Evolutionary conservation across 2,329 filamentous ascomycete genomes (phyloP).

Genomic region (Botryotinia calthae): DNA sequence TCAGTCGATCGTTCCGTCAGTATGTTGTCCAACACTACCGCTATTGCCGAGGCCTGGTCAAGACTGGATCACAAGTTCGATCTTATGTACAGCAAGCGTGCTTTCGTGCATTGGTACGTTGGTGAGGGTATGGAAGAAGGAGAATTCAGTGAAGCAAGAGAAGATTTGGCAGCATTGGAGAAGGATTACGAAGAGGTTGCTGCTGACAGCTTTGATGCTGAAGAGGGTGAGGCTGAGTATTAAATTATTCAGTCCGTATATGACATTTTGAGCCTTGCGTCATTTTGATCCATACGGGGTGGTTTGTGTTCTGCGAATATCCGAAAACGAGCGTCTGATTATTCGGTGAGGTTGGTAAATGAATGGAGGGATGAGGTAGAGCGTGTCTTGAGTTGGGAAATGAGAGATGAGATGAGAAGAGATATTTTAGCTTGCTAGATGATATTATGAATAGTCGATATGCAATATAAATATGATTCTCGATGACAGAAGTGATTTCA

Average conservation of each 20-base stretch:
- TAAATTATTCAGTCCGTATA: slow-evolving; percentile 25
- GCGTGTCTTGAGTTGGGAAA: neutral
- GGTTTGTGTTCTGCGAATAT: slow-evolving; percentile 22
- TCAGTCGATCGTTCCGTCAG: slow-evolving; percentile 53
- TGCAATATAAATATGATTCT: slow-evolving; percentile 8
- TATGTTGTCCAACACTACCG: slow-evolving; percentile 67
- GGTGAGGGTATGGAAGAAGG: slow-evolving; percentile 70
- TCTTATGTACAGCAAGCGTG: slow-evolving; percentile 67
- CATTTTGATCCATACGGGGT: slow-evolving; percentile 11
- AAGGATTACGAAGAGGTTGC: slow-evolving; percentile 66
- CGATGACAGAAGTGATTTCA: neutral
- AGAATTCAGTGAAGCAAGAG: slow-evolving; percentile 64
- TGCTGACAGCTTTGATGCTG: slow-evolving; percentile 51
- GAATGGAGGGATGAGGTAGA: neutral
- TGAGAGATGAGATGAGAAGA: slow-evolving; percentile 5
- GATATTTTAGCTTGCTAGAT: slow-evolving; percentile 13
- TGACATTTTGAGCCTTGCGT: slow-evolving; percentile 14
- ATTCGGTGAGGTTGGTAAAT: slow-evolving; percentile 15
- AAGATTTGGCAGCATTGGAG: slow-evolving; percentile 63
- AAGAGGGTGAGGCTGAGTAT: slow-evolving; percentile 46
- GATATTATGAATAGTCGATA: slow-evolving; percentile 12
- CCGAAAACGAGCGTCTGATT: slow-evolving; percentile 20
- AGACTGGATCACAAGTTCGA: slow-evolving; percentile 66
- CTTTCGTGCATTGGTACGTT: slow-evolving; percentile 71
- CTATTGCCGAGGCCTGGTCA: slow-evolving; percentile 64